A percentile compares a stretch with the other conserved stretches of the same genome.
Conservation (phyloP, 352 stramenopile species). For the Phytophthora quininea region DNA sequence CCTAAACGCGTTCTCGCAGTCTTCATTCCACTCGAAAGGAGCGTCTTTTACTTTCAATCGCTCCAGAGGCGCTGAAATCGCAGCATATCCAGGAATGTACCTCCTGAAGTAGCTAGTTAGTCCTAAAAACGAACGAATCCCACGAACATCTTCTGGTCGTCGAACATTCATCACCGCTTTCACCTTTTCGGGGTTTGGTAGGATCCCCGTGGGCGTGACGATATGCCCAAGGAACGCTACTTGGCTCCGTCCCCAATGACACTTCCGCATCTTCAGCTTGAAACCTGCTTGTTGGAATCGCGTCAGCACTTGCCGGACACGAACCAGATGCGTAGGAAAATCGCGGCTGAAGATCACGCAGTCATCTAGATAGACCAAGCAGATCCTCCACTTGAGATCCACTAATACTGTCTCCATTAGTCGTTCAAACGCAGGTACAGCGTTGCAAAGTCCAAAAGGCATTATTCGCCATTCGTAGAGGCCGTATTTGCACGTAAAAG, state of each 20-base stretch:
- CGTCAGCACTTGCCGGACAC: not conserved
- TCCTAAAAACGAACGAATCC: constrained; percentile 1
- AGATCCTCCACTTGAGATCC: constrained; percentile 4
- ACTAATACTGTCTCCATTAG: constrained; percentile 8
- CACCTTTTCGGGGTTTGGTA: constrained; percentile 15
- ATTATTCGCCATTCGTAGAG: not conserved
- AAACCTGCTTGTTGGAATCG: not conserved
- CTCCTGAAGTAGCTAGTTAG: not conserved
- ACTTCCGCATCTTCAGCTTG: constrained; percentile 17
- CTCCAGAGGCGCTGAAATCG: not conserved
- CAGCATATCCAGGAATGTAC: constrained; percentile 8
- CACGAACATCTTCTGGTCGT: not conserved
- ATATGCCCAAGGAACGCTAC: constrained; percentile 12
- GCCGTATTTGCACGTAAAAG: constrained; percentile 4
- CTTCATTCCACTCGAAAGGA: not conserved
- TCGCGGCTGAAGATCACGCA: constrained; percentile 7
- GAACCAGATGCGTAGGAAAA: constrained; percentile 3
- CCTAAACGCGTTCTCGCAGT: not conserved
- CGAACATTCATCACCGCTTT: constrained; percentile 9
- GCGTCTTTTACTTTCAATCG: not conserved
- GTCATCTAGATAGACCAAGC: constrained; percentile 10
- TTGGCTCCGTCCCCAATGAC: constrained; percentile 11
- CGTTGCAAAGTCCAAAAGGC: constrained; percentile 5
- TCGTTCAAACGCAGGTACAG: constrained; percentile 1
- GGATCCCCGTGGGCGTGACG: not conserved